phyloP scores from a whole-genome alignment of 768 basidiomycete genomes.

The Mycena rosella region DNA sequence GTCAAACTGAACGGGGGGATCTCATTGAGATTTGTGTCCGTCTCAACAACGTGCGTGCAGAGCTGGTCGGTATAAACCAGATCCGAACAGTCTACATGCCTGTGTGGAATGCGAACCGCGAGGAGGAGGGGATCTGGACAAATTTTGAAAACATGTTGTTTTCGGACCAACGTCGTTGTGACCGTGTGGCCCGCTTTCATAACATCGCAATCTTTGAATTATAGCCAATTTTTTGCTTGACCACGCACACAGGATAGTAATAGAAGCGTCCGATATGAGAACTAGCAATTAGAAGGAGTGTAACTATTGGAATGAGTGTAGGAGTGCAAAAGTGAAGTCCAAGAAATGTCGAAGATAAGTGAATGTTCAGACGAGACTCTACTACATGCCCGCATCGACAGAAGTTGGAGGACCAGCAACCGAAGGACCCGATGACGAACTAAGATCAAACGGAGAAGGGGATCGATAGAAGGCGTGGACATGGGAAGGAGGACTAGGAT shows the following conservation, averaged over 20 bases:
- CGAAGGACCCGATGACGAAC: background rate
- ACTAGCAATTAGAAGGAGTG: background rate
- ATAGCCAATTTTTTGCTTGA: constrained; percentile 1
- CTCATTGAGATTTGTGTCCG: no score
- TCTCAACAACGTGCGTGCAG: no score
- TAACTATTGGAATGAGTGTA: no score
- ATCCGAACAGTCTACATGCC: no score
- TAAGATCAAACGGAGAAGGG: background rate
- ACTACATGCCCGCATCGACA: background rate
- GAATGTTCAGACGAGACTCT: constrained; percentile 4
- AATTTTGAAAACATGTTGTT: no score
- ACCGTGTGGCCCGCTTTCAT: constrained; percentile 43
- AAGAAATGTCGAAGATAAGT: background rate
- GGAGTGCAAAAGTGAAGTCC: background rate
- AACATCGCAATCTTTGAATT: constrained; percentile 38
- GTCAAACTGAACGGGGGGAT: no score
- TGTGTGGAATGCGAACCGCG: no score
- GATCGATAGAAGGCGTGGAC: background rate
- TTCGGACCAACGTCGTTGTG: no score
- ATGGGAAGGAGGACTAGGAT: background rate
- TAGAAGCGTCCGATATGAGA: background rate
- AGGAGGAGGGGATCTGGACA: no score
- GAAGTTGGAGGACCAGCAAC: background rate
- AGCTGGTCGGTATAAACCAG: no score
- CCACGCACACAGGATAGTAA: background rate